Percentiles rank a stretch among this genome's conserved stretches.
Conservation (phyloP, 176 grass and related monocot genomes). For the Leersia perrieri region DNA sequence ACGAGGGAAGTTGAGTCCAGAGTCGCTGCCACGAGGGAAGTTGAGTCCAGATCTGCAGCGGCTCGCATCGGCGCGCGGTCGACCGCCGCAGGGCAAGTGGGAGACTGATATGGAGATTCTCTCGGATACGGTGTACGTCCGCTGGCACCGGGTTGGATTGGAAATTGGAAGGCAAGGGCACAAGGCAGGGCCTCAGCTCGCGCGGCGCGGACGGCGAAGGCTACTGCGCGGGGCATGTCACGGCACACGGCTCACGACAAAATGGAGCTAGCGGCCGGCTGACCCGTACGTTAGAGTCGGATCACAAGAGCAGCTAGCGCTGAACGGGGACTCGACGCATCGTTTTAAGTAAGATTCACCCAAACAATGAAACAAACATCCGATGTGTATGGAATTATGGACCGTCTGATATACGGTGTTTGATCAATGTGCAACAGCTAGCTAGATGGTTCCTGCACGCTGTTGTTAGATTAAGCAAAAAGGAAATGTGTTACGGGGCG, state of each 20-base stretch:
- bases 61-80: not conserved
- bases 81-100: not conserved
- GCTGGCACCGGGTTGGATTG: conserved; percentile 26
- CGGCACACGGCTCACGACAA: not conserved
- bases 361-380: not conserved
- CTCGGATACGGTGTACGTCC: not conserved
- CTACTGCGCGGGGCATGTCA: not conserved
- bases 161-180: not conserved
- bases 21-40: not conserved
- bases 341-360: not conserved
- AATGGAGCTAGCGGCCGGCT: not conserved
- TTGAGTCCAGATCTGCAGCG: not conserved
- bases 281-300: not conserved
- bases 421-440: not conserved
- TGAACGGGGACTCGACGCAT: not conserved
- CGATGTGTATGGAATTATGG: no score
- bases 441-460: not conserved
- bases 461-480: not conserved
- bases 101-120: conserved; percentile 14
- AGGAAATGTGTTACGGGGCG: no score
- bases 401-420: not conserved
- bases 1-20: not conserved
- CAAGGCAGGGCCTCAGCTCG: no score
- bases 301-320: not conserved
- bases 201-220: not conserved